Evolutionary conservation across 2,329 filamentous ascomycete genomes (phyloP).

Genomic region (Microsporum canis): DNA sequence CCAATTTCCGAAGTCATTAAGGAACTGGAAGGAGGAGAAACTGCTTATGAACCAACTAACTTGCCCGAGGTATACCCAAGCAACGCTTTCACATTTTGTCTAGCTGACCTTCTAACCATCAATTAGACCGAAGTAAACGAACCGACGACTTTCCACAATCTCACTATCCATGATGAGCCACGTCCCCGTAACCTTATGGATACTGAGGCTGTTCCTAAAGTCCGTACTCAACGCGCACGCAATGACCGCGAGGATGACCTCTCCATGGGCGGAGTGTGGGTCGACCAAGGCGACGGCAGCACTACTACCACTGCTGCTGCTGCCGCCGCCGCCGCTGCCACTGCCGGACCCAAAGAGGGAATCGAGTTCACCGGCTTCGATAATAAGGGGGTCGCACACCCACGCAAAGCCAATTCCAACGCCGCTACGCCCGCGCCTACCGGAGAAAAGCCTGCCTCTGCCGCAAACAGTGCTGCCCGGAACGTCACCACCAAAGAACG

Average conservation of each 20-base stretch:
- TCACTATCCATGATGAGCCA: neutral
- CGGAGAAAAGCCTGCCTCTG: constrained; percentile 4
- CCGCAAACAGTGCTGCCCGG: neutral
- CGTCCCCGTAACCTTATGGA: neutral
- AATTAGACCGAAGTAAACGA: constrained; percentile 6
- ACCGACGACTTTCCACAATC: constrained; percentile 1
- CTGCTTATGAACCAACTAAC: neutral
- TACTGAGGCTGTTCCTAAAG: neutral
- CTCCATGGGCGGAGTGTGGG: constrained; percentile 13
- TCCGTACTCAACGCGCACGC: neutral
- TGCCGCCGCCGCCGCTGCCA: neutral
- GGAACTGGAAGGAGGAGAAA: constrained; percentile 11
- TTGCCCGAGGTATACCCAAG: constrained; percentile 1
- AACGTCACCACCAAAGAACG: neutral
- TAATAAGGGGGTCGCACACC: constrained; percentile 15
- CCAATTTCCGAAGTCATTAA: constrained; percentile 23
- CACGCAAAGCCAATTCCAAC: constrained; percentile 4
- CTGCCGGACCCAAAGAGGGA: neutral
- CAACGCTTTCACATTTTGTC: neutral
- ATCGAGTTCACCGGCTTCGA: constrained; percentile 17
- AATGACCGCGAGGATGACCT: constrained; percentile 16
- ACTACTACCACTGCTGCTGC: neutral
- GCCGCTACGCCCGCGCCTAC: neutral
- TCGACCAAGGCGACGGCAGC: constrained; percentile 8
- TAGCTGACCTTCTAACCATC: neutral